Conservation (phyloP, 106 monocot genomes). For the Dactylorhiza incarnata region DNA sequence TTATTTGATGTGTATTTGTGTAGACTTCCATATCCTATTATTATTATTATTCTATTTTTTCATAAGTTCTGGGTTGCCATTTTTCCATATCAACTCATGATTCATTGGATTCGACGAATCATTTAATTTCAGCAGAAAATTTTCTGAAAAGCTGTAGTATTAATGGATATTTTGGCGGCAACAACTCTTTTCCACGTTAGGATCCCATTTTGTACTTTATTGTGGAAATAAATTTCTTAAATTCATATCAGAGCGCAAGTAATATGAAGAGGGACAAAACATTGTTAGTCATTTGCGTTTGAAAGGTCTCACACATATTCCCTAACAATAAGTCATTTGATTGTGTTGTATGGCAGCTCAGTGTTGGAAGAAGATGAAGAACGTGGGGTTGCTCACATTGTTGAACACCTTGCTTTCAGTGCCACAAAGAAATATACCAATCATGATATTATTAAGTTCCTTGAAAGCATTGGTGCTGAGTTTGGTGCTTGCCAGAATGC, state of each 20-base stretch:
- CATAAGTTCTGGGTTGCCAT: background rate
- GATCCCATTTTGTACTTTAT: background rate
- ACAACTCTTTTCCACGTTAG: background rate
- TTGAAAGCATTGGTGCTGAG: slow-evolving; percentile 98
- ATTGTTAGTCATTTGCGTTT: background rate
- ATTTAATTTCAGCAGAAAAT: background rate
- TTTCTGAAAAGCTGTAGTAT: background rate
- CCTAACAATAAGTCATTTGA: slow-evolving; percentile 1
- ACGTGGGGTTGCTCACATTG: slow-evolving; percentile 96
- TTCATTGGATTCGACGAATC: background rate
- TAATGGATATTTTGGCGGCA: background rate
- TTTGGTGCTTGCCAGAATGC: slow-evolving; percentile 99
- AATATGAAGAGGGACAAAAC: background rate
- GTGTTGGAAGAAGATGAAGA: slow-evolving; percentile 98
- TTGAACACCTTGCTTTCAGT: slow-evolving; percentile 97
- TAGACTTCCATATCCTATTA: too few species aligned
- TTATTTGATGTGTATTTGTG: too few species aligned
- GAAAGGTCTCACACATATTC: background rate
- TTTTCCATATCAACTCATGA: background rate
- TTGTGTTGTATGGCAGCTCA: slow-evolving; percentile 58
- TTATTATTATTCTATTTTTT: too few species aligned
- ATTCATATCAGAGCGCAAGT: background rate
- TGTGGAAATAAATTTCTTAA: background rate
- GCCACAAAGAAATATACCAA: slow-evolving; percentile 92
- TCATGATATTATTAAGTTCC: slow-evolving; percentile 96